Evolutionary conservation across 345 rosid species (phyloP).

Genomic region (Capsella bursapastoris): DNA sequence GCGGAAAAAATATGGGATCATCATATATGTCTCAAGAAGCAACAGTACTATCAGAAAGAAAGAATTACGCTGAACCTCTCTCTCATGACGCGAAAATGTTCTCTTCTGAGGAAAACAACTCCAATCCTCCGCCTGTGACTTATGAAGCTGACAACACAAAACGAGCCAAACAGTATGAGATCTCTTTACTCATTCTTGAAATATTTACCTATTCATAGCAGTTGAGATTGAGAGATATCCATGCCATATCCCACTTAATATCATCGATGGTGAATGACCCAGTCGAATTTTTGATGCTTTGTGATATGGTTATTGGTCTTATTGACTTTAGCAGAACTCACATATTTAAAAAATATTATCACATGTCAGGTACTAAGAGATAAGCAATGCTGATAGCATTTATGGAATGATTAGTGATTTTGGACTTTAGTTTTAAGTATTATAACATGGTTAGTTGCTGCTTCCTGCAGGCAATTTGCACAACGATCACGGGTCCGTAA

Average conservation of each 20-base stretch:
- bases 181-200: constrained; percentile 32
- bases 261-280: background rate
- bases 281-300: background rate
- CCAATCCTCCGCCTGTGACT: constrained; percentile 52
- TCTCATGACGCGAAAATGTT: constrained; percentile 59
- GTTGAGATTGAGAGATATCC: background rate
- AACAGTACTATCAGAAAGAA: constrained; percentile 58
- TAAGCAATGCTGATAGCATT: background rate
- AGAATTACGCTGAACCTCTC: constrained; percentile 59
- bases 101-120: constrained; percentile 56
- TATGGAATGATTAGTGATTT: background rate
- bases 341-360: background rate
- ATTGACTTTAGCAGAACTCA: constrained; percentile 1
- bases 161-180: constrained; percentile 90
- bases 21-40: constrained; percentile 56
- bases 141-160: constrained; percentile 69
- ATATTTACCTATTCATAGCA: background rate
- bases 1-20: constrained; percentile 57
- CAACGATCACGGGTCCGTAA: constrained; percentile 97
- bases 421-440: constrained; percentile 17
- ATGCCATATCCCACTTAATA: background rate
- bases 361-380: background rate
- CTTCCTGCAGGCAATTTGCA: constrained; percentile 86
- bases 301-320: background rate
- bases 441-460: constrained; percentile 32